A percentile compares a stretch with the other conserved stretches of the same genome.
These are phyloP conservation scores for Camelina laxa DNA, from an alignment of 345 rosid species.

Conservation along the genomic window DNA sequence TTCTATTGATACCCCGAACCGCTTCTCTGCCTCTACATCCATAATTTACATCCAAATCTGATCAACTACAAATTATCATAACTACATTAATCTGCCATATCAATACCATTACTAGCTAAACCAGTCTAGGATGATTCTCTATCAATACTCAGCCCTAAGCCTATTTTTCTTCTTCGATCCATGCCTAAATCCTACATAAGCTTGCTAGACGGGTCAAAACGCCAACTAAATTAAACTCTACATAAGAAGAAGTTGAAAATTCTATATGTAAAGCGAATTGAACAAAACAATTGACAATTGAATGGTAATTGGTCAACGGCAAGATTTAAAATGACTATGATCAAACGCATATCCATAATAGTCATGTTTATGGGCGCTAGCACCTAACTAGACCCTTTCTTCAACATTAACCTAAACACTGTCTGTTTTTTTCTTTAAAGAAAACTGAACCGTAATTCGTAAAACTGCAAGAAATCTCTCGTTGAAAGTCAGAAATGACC, in stretches of 20 bases:
- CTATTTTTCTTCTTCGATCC: neutral
- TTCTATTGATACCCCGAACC: conserved; percentile 54
- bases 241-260: neutral
- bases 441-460: neutral
- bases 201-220: neutral
- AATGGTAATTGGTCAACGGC: neutral
- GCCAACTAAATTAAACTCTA: neutral
- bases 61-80: neutral
- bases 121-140: neutral
- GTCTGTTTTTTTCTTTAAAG: neutral
- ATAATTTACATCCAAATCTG: neutral
- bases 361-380: neutral
- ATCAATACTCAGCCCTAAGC: neutral
- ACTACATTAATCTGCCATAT: neutral
- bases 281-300: neutral
- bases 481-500: neutral
- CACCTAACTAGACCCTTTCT: neutral
- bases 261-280: neutral
- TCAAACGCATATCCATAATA: neutral
- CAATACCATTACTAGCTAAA: conserved; percentile 1
- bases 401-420: neutral
- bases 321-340: neutral
- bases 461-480: neutral
- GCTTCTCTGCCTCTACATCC: conserved; percentile 55
- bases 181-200: neutral